These are phyloP conservation scores for Penicillium sp. DNA, from an alignment of 2,329 filamentous ascomycete species.

Conservation along the genomic window DNA sequence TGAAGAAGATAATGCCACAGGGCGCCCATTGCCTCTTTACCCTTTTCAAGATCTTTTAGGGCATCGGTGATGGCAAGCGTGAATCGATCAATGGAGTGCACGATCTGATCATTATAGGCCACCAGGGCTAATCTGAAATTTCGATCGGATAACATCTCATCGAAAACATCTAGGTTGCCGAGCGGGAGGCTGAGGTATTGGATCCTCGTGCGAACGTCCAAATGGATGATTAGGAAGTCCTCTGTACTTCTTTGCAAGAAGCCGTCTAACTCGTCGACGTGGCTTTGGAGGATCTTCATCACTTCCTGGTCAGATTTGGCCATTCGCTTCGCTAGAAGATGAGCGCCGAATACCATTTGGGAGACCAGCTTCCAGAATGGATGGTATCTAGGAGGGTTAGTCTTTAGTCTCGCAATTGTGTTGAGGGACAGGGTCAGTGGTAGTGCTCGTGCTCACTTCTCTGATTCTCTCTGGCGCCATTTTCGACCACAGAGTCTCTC, in stretches of 20 bases:
- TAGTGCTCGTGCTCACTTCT: constrained; percentile 55
- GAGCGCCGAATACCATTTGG: constrained; percentile 92
- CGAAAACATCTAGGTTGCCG: constrained; percentile 79
- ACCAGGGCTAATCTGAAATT: constrained; percentile 81
- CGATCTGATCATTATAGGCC: constrained; percentile 86
- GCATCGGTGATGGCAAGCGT: constrained; percentile 75
- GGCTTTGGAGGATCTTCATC: constrained; percentile 82
- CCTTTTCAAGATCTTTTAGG: constrained; percentile 77
- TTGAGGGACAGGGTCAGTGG: neutral
- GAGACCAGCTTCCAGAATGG: constrained; percentile 88
- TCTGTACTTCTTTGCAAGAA: constrained; percentile 86
- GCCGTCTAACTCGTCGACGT: constrained; percentile 92
- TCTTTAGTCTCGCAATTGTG: neutral
- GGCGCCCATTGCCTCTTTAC: constrained; percentile 73
- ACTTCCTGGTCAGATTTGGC: constrained; percentile 90
- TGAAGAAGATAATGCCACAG: constrained; percentile 75
- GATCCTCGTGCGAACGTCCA: constrained; percentile 79
- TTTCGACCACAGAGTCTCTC: constrained; percentile 72
- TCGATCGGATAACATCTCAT: constrained; percentile 83
- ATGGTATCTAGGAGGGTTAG: constrained; percentile 66
- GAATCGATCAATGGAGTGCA: constrained; percentile 83
- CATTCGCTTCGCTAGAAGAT: constrained; percentile 80
- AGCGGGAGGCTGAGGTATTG: constrained; percentile 81
- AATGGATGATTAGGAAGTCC: constrained; percentile 76
- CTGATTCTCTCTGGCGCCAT: constrained; percentile 76